phyloP scores from a whole-genome alignment of 495 filamentous ascomycete genomes.

The Jackrogersella multiformis region DNA sequence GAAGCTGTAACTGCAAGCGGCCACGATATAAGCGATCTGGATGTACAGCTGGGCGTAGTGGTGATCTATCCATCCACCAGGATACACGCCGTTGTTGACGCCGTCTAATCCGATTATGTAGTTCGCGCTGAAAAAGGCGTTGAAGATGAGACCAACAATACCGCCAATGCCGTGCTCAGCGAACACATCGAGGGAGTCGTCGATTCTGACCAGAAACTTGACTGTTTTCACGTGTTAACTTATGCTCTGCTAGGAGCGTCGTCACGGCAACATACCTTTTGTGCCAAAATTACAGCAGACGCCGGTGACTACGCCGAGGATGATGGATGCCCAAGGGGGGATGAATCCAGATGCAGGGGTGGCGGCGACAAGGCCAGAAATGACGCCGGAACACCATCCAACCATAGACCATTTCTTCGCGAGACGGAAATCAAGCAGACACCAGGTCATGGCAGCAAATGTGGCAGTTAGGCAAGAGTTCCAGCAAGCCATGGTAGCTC shows the following conservation, averaged over 20 bases:
- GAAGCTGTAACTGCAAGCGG: conserved; percentile 79
- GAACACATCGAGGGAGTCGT: conserved; percentile 98
- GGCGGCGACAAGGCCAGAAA: conserved; percentile 88
- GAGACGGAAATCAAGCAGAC: conserved; percentile 91
- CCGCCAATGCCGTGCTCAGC: conserved; percentile 97
- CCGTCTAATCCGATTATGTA: conserved; percentile 95
- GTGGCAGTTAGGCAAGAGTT: conserved; percentile 93
- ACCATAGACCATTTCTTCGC: conserved; percentile 99
- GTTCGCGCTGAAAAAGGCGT: conserved; percentile 86
- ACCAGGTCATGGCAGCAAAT: conserved; percentile 90
- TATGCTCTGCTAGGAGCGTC: conserved; percentile 30
- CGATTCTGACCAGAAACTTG: conserved; percentile 94
- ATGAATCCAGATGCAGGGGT: conserved; percentile 89
- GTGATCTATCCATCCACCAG: conserved; percentile 86
- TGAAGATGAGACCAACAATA: conserved; percentile 91
- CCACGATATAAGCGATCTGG: conserved; percentile 89
- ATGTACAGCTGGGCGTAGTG: conserved; percentile 91
- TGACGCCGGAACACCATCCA: conserved; percentile 96
- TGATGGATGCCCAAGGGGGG: conserved; percentile 86
- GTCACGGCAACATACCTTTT: conserved; percentile 60
- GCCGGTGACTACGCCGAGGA: conserved; percentile 86
- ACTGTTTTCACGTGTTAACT: conserved; percentile 61
- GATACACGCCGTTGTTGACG: conserved; percentile 77
- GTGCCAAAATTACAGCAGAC: conserved; percentile 93
- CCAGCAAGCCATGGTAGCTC: conserved; percentile 97